A percentile compares a stretch with the other conserved stretches of the same genome.
These are phyloP conservation scores for Cryphonectria radicalis DNA, from an alignment of 2,329 filamentous ascomycete genomes.

Conservation along the genomic window DNA sequence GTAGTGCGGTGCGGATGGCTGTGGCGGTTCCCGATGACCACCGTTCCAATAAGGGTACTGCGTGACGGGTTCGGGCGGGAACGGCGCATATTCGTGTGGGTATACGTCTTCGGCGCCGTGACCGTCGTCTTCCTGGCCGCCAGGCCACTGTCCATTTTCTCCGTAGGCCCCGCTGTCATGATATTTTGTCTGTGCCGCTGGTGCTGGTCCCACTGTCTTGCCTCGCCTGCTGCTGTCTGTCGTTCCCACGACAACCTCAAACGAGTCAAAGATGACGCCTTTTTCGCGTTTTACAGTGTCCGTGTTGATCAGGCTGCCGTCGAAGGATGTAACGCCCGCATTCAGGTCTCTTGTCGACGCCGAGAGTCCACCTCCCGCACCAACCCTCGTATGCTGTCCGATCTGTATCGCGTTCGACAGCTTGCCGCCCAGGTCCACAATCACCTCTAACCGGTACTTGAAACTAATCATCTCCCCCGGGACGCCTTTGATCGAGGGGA, in stretches of 20 bases:
- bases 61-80: constrained; percentile 30
- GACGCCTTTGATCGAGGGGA: constrained; percentile 88
- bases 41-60: constrained; percentile 42
- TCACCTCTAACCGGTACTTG: constrained; percentile 89
- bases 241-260: constrained; percentile 88
- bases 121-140: constrained; percentile 30
- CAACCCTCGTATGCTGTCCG: constrained; percentile 55
- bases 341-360: constrained; percentile 20
- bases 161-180: constrained; percentile 31
- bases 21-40: constrained; percentile 36
- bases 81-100: constrained; percentile 31
- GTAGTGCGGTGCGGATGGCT: constrained; percentile 50
- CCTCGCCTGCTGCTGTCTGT: constrained; percentile 70
- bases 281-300: constrained; percentile 85
- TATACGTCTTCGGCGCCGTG: constrained; percentile 27
- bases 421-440: constrained; percentile 89
- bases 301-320: constrained; percentile 80
- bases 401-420: constrained; percentile 74
- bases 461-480: constrained; percentile 95
- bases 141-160: constrained; percentile 33
- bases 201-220: constrained; percentile 32
- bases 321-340: constrained; percentile 42
- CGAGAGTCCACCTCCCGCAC: constrained; percentile 40
- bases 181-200: constrained; percentile 33
- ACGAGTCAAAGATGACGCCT: constrained; percentile 83